Conservation (phyloP, 2,329 filamentous ascomycete species). For the Scedosporium dehoogii region DNA sequence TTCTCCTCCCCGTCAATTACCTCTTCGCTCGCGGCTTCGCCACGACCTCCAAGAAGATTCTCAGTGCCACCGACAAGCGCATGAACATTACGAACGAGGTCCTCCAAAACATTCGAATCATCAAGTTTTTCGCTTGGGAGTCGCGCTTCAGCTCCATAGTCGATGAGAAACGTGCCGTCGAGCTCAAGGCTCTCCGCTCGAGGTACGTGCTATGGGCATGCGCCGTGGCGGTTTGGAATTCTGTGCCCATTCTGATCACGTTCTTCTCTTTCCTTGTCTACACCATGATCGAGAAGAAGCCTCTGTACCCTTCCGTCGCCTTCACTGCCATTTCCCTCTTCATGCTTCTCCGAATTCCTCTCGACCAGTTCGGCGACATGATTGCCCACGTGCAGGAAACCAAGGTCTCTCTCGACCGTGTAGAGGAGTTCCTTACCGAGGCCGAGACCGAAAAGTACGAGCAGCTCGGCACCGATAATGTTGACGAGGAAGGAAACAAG, state of each 20-base stretch:
- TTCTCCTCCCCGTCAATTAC: constrained; percentile 86
- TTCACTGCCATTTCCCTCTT: constrained; percentile 97
- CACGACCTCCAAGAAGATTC: constrained; percentile 78
- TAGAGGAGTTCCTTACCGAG: constrained; percentile 87
- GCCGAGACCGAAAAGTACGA: constrained; percentile 94
- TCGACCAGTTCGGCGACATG: constrained; percentile 97
- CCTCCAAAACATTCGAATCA: constrained; percentile 93
- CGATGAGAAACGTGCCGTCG: constrained; percentile 73
- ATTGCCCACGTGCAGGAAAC: constrained; percentile 96
- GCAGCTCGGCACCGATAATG: constrained; percentile 63
- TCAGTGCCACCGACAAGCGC: constrained; percentile 86
- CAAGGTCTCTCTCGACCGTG: constrained; percentile 92
- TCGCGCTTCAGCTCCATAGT: constrained; percentile 78
- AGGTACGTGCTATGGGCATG: constrained; percentile 87
- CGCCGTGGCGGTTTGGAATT: constrained; percentile 93
- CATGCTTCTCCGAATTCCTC: constrained; percentile 79
- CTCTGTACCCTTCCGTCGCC: constrained; percentile 80
- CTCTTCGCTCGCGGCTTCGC: constrained; percentile 78
- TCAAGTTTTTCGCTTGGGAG: constrained; percentile 99
- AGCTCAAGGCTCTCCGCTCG: constrained; percentile 67
- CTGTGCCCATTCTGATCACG: constrained; percentile 87
- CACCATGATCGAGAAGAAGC: constrained; percentile 81
- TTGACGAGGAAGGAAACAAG: constrained; percentile 57
- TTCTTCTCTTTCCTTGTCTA: constrained; percentile 95
- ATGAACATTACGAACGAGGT: constrained; percentile 97